Base-by-base conservation (phyloP, 1,139 yeast genomes). In the Wickerhamiella pararugosa region DNA sequence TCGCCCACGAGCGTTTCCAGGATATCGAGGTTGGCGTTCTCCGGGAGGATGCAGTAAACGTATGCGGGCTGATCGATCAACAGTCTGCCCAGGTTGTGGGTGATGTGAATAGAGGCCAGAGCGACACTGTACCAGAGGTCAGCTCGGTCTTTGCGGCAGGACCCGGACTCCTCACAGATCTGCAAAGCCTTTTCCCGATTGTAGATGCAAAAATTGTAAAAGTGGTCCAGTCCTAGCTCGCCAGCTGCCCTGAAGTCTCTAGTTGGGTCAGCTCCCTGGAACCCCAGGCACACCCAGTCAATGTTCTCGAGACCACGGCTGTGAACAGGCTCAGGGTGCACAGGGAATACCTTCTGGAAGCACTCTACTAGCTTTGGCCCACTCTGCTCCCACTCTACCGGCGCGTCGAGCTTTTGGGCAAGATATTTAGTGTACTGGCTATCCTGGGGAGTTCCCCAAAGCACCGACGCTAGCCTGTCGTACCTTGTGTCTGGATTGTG, bases 211-310 rank as follows among this genome's bases (percentile, higher is more conserved):
- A 57, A 50, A 15, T 43, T 41, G 25, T 51, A 50, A 38, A 55
- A 54, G 28, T 51, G 49, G 21, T 43, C 44, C 26, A 62, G 45
- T 3, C 67, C 67, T 26, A 61, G 51, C 37, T 36, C 29, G 1
- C 67, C 67, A 6, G 62, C 53, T 2, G 60, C 60, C 11, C 67
- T 52, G 42, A 63, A 59, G 42, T 63, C 67, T 1, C 60, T 56
- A 4, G 55, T 46, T 5, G 67, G 67, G 41, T 61, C 60, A 10
- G 50, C 31, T 1, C 65, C 64, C 42, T 63, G 67, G 48, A 63
- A 63, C 5, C 67, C 67, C 9, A 63, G 48, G 5, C 51, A 46
- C 6, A 54, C 60, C 65, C 66, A 63, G 41, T 60, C 53, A 6
- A 46, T 35, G 10, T 15, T 15, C 21, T 15, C 21, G 21, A 15